These are phyloP conservation scores for Chenopodium formosanum DNA, from an alignment of 148 eudicot genomes.

Conservation along the genomic window DNA sequence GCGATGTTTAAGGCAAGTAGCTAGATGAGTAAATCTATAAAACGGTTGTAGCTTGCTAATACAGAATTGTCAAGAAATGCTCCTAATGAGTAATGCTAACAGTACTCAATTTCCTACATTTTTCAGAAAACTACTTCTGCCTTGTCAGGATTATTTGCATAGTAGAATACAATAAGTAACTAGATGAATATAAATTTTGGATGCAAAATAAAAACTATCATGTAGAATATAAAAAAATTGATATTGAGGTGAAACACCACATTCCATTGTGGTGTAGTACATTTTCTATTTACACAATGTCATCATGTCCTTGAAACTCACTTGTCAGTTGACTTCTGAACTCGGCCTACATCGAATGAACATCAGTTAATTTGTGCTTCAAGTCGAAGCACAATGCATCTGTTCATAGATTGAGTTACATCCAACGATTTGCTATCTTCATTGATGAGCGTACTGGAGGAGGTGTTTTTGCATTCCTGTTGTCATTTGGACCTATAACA, in stretches of 20 bases:
- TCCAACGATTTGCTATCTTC: constrained; percentile 40
- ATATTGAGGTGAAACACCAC: neutral
- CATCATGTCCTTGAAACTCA: neutral
- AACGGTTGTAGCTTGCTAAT: too few relatives aligned
- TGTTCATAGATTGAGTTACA: constrained; percentile 2
- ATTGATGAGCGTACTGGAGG: constrained; percentile 55
- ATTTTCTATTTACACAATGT: constrained; percentile 13
- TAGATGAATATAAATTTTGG: neutral
- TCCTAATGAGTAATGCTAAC: too few relatives aligned
- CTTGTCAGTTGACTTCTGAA: neutral
- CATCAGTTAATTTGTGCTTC: constrained; percentile 31
- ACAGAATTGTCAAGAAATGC: too few relatives aligned
- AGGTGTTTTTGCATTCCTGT: constrained; percentile 60
- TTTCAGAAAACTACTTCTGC: too few relatives aligned
- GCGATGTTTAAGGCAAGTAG: too few relatives aligned
- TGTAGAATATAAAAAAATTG: neutral
- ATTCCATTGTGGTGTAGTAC: neutral
- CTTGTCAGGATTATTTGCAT: too few relatives aligned
- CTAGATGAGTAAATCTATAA: too few relatives aligned
- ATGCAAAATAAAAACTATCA: neutral
- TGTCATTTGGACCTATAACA: constrained; percentile 40
- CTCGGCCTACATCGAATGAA: neutral
- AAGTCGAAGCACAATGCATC: constrained; percentile 35
- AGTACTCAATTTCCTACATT: too few relatives aligned
- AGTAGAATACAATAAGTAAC: too few relatives aligned